Percentiles rank a stretch among this genome's conserved stretches.
phyloP scores from a whole-genome alignment of 352 stramenopile species.

The Globisporangium ultimum region DNA sequence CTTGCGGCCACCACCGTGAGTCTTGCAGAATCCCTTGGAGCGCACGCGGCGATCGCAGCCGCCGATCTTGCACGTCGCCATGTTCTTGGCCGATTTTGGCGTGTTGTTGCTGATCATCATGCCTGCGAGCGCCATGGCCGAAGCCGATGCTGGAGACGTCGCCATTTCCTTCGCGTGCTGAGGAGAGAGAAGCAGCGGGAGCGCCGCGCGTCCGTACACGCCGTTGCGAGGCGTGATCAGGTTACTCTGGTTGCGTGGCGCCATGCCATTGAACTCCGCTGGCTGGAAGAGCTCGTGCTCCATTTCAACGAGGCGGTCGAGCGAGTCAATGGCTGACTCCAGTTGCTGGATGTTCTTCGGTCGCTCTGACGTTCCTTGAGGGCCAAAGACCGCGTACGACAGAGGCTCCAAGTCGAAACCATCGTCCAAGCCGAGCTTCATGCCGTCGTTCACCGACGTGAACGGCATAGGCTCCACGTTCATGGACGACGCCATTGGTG shows the following conservation, averaged over 20 bases:
- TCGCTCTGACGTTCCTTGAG: slow-evolving; percentile 19
- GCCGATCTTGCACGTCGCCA: slow-evolving; percentile 59
- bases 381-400: slow-evolving; percentile 56
- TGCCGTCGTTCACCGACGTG: slow-evolving; percentile 14
- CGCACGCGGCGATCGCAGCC: slow-evolving; percentile 62
- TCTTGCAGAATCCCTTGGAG: slow-evolving; percentile 87
- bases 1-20: slow-evolving; percentile 75
- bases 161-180: slow-evolving; percentile 28
- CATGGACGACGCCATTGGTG: slow-evolving; percentile 21
- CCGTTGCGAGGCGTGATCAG: slow-evolving; percentile 29
- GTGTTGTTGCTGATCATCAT: slow-evolving; percentile 25
- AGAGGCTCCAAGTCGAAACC: slow-evolving; percentile 52
- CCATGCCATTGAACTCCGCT: slow-evolving; percentile 15
- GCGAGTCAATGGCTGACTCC: slow-evolving; percentile 69
- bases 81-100: slow-evolving; percentile 49
- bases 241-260: slow-evolving; percentile 10
- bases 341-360: slow-evolving; percentile 61
- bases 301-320: slow-evolving; percentile 69
- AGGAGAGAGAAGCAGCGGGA: slow-evolving; percentile 36
- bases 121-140: slow-evolving; percentile 27
- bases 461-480: slow-evolving; percentile 74
- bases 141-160: slow-evolving; percentile 18
- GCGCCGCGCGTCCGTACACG: slow-evolving; percentile 26
- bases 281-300: slow-evolving; percentile 58
- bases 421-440: slow-evolving; percentile 48